Percentiles rank a stretch among this genome's conserved stretches.
These are phyloP conservation scores for Hypoxylon fuscum DNA, from an alignment of 495 filamentous ascomycete species.

Conservation along the genomic window DNA sequence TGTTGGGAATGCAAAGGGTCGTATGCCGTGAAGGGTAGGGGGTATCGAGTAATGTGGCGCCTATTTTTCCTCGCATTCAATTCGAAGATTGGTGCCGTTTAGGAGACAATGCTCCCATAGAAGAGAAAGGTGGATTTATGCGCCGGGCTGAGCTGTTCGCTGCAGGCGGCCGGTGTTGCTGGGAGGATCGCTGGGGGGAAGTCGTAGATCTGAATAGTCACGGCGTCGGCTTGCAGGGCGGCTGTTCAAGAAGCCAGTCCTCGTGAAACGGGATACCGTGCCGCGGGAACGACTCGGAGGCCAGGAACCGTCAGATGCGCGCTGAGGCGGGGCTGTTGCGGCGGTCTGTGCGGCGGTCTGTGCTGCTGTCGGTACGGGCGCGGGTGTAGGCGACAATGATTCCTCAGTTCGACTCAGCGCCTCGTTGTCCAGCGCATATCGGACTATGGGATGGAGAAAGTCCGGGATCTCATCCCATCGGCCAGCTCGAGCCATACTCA, in stretches of 20 bases:
- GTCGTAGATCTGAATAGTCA: constrained; percentile 40
- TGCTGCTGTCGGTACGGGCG: no score
- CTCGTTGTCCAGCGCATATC: constrained; percentile 48
- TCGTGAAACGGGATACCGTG: no score
- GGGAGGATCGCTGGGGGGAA: constrained; percentile 30
- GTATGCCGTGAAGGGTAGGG: constrained; percentile 4
- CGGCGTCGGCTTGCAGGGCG: constrained; percentile 24
- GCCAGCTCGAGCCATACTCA: constrained; percentile 57
- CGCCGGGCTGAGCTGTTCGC: constrained; percentile 39
- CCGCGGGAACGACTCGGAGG: constrained; percentile 4
- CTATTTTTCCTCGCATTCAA: constrained; percentile 2
- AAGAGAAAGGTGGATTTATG: constrained; percentile 30
- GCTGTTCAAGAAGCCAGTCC: no score
- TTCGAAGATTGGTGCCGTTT: neutral
- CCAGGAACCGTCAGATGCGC: constrained; percentile 4
- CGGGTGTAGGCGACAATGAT: constrained; percentile 4
- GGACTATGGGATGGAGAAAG: constrained; percentile 57
- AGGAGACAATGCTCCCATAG: constrained; percentile 3
- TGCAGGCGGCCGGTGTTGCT: constrained; percentile 26
- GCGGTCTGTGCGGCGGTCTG: no score
- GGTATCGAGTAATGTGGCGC: constrained; percentile 26
- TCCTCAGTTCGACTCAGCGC: constrained; percentile 9
- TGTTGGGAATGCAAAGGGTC: constrained; percentile 5
- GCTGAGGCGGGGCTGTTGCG: neutral
- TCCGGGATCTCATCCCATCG: constrained; percentile 62